Evolutionary conservation across 345 rosid species (phyloP).

Genomic region (Eucalyptus cloeziana): DNA sequence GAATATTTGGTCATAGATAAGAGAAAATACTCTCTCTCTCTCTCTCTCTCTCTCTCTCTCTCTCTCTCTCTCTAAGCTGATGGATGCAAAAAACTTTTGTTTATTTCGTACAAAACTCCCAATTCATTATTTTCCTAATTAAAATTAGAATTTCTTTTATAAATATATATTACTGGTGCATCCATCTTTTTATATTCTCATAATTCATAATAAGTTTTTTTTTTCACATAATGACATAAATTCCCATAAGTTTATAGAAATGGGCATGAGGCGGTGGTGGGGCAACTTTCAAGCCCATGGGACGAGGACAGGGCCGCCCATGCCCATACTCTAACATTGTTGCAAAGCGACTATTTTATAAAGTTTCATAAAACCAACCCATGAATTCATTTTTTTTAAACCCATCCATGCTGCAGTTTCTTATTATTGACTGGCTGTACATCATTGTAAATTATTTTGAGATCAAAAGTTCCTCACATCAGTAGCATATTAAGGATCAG

Average conservation of each 20-base stretch:
- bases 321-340: neutral
- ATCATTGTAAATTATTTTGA: neutral
- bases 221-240: neutral
- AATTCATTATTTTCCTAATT: neutral
- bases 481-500: neutral
- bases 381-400: neutral
- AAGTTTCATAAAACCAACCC: neutral
- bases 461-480: neutral
- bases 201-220: too few species aligned
- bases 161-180: neutral
- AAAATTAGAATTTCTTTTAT: neutral
- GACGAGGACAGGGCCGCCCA: neutral
- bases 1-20: neutral
- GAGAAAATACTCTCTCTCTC: neutral
- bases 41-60: neutral
- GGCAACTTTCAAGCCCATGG: neutral
- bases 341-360: neutral
- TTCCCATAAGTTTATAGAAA: neutral
- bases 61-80: too few species aligned
- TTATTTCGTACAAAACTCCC: neutral
- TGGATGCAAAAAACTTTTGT: too few species aligned
- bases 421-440: neutral
- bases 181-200: neutral
- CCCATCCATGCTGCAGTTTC: neutral
- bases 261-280: neutral